A percentile compares a stretch with the other conserved stretches of the same genome.
Conservation (phyloP, 2,329 filamentous ascomycete species). For the Fonsecaea nubica region DNA sequence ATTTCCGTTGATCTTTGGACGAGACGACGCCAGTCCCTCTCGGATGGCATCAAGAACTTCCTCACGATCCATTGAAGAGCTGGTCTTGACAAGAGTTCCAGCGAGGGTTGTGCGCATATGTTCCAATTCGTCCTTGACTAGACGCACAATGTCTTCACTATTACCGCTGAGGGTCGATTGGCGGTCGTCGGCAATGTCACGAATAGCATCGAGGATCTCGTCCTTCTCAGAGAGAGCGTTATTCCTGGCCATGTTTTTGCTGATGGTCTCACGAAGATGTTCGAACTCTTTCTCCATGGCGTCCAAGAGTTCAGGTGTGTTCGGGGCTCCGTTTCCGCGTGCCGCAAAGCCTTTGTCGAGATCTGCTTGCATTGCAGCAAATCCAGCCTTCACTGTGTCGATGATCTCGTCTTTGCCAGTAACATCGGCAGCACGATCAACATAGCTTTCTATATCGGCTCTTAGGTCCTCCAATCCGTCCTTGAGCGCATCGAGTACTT, state of each 20-base stretch:
- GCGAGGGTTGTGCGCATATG: constrained; percentile 65
- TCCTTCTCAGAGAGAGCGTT: constrained; percentile 64
- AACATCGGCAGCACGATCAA: constrained; percentile 73
- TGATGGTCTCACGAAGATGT: constrained; percentile 77
- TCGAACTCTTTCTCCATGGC: constrained; percentile 83
- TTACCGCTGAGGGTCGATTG: constrained; percentile 46
- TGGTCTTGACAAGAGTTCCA: constrained; percentile 56
- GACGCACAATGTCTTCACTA: constrained; percentile 55
- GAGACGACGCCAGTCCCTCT: constrained; percentile 60
- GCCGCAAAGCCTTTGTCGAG: constrained; percentile 61
- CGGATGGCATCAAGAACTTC: constrained; percentile 66
- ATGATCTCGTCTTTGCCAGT: constrained; percentile 79
- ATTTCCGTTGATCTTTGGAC: constrained; percentile 63
- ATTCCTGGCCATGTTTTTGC: constrained; percentile 69
- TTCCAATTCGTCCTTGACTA: constrained; percentile 67
- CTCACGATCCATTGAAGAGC: constrained; percentile 60
- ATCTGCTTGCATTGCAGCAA: constrained; percentile 66
- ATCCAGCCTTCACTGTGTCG: constrained; percentile 68
- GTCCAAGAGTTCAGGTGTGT: constrained; percentile 73
- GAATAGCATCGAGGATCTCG: constrained; percentile 66
- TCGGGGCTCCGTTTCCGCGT: constrained; percentile 49
- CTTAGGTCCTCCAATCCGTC: constrained; percentile 84
- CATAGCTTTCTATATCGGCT: constrained; percentile 78
- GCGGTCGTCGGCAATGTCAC: constrained; percentile 40
- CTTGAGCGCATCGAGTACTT: constrained; percentile 84